Conservation (phyloP, 2,329 filamentous ascomycete genomes). For the Fusarium sp. region DNA sequence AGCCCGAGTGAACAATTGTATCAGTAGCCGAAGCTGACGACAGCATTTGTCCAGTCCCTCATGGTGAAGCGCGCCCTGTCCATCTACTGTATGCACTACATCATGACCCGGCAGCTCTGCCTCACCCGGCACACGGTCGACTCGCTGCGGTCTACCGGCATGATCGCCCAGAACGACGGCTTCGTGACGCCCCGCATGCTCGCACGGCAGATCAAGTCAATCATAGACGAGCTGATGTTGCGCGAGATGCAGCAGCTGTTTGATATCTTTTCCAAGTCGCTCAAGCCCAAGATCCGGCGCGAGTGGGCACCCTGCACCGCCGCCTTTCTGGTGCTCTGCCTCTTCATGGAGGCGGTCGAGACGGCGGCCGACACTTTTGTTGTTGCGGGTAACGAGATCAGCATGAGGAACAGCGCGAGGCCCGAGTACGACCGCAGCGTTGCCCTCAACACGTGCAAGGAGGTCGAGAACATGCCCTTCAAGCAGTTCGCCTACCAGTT, state of each 20-base stretch:
- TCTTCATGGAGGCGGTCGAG: constrained; percentile 67
- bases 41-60: constrained; percentile 46
- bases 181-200: constrained; percentile 63
- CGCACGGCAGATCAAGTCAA: constrained; percentile 63
- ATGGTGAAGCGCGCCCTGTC: constrained; percentile 63
- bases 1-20: constrained; percentile 10
- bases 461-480: constrained; percentile 66
- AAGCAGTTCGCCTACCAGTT: constrained; percentile 68
- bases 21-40: constrained; percentile 24
- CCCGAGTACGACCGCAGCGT: constrained; percentile 52
- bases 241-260: constrained; percentile 62
- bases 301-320: constrained; percentile 66
- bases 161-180: constrained; percentile 54
- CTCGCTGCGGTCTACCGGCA: constrained; percentile 52
- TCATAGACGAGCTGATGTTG: constrained; percentile 63
- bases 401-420: constrained; percentile 50
- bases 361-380: constrained; percentile 61
- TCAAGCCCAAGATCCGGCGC: constrained; percentile 61
- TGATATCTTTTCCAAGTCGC: constrained; percentile 59
- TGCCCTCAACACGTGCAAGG: constrained; percentile 57
- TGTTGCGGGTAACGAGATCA: constrained; percentile 60
- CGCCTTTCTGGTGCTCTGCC: constrained; percentile 63
- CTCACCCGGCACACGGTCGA: constrained; percentile 56
- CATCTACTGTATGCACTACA: constrained; percentile 65
- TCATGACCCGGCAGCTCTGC: constrained; percentile 63